These are phyloP conservation scores for Scleroderma citrinum DNA, from an alignment of 768 basidiomycete species.

Conservation along the genomic window DNA sequence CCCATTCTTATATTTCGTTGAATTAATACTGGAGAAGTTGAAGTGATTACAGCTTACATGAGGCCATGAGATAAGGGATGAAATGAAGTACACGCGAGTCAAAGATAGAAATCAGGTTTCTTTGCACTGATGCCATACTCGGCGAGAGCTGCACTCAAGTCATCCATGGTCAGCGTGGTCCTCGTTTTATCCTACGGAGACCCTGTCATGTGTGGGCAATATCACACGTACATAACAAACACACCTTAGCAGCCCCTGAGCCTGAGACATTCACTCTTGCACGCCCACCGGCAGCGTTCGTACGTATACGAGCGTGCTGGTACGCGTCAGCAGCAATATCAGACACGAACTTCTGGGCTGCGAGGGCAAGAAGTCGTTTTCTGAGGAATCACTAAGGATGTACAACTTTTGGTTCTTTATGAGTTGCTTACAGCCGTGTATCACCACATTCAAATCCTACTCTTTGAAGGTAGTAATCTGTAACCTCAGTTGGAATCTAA, in stretches of 20 bases:
- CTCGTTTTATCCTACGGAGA: constrained; percentile 73
- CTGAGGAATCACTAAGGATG: constrained; percentile 33
- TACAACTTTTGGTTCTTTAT: constrained; percentile 2
- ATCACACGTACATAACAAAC: constrained; percentile 11
- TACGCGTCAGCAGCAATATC: constrained; percentile 96
- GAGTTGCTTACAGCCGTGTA: constrained; percentile 66
- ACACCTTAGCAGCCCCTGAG: constrained; percentile 59
- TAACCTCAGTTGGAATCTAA: constrained; percentile 96
- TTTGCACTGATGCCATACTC: constrained; percentile 94
- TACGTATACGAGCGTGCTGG: constrained; percentile 94
- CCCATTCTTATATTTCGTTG: neutral
- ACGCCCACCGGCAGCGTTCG: constrained; percentile 75
- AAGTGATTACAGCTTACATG: neutral
- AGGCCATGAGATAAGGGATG: constrained; percentile 2
- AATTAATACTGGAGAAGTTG: neutral
- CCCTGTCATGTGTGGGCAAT: constrained; percentile 1
- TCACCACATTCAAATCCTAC: constrained; percentile 97
- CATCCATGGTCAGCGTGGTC: constrained; percentile 96
- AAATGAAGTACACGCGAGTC: constrained; percentile 5
- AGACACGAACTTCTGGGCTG: constrained; percentile 96
- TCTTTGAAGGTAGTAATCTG: constrained; percentile 93
- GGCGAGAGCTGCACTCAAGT: constrained; percentile 84
- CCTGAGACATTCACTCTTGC: constrained; percentile 51
- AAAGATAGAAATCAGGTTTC: constrained; percentile 93
- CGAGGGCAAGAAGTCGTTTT: constrained; percentile 89